phyloP scores from a whole-genome alignment of 179 eudicot genomes.

The Drosera spatulata region DNA sequence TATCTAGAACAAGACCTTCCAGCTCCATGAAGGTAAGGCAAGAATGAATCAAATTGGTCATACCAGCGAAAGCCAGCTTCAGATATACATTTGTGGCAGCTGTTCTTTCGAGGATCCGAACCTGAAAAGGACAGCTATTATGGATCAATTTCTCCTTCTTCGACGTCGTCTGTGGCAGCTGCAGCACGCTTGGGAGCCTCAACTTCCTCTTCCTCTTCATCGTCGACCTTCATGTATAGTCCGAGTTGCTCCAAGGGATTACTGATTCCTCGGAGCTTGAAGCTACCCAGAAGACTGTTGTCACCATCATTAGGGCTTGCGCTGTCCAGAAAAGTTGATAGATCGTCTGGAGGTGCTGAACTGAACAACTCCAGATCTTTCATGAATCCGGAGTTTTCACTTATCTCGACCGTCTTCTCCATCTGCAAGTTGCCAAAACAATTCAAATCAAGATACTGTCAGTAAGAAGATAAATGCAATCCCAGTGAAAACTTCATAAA shows the following conservation, averaged over 20 bases:
- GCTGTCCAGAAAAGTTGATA: conserved; percentile 20
- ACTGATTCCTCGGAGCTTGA: conserved; percentile 21
- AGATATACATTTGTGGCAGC: too few relatives aligned
- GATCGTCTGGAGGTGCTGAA: conserved; percentile 29
- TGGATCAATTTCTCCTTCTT: conserved; percentile 38
- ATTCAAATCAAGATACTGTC: too few relatives aligned
- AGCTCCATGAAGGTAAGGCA: too few relatives aligned
- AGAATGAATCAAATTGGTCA: too few relatives aligned
- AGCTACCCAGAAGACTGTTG: conserved; percentile 27
- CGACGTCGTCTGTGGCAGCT: conserved; percentile 16
- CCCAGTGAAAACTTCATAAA: too few relatives aligned
- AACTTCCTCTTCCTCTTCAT: conserved; percentile 30
- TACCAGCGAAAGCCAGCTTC: too few relatives aligned
- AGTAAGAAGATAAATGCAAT: too few relatives aligned
- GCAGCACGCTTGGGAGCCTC: conserved; percentile 19
- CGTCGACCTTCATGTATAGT: conserved; percentile 31
- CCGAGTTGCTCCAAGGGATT: conserved; percentile 42
- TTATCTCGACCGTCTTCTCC: conserved; percentile 88
- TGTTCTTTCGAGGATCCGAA: too few relatives aligned
- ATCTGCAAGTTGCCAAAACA: conserved; percentile 31
- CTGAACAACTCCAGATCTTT: conserved; percentile 79
- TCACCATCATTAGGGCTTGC: conserved; percentile 22
- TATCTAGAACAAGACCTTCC: too few relatives aligned
- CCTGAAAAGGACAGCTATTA: neutral
- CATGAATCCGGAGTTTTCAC: conserved; percentile 65